phyloP scores from a whole-genome alignment of 2,329 filamentous ascomycete genomes.

The Penicillium occitanis region DNA sequence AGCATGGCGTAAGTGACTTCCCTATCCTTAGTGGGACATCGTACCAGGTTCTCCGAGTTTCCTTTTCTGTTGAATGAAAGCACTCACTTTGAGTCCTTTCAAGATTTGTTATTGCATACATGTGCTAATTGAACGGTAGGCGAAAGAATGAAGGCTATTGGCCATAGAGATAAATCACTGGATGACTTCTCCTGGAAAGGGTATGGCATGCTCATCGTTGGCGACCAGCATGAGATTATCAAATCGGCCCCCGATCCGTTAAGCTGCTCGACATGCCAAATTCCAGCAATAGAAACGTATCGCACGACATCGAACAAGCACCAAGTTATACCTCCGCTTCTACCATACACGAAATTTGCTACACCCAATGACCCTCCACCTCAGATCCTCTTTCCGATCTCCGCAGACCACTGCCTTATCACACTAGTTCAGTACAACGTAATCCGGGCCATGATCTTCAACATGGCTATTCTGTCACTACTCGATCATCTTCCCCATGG shows the following conservation, averaged over 20 bases:
- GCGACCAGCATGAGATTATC: not conserved
- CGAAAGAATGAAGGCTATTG: not conserved
- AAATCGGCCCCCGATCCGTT: not conserved
- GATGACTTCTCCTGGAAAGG: not conserved
- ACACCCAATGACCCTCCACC: not conserved
- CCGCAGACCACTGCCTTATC: conserved; percentile 6
- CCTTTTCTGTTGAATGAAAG: not conserved
- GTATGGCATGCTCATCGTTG: not conserved
- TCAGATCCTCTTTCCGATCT: conserved; percentile 3
- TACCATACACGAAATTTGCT: not conserved
- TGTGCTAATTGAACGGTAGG: not conserved
- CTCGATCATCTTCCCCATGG: conserved; percentile 5
- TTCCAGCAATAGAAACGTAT: too few species aligned
- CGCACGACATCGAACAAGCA: not conserved
- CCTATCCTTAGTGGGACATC: not conserved
- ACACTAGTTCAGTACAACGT: conserved; percentile 15
- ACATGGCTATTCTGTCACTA: conserved; percentile 5
- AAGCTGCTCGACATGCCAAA: not conserved
- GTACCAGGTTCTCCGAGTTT: not conserved
- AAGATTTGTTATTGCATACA: not conserved
- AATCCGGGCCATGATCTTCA: conserved; percentile 12
- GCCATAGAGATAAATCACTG: too few species aligned
- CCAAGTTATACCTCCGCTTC: not conserved
- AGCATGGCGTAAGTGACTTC: conserved; percentile 1
- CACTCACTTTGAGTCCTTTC: not conserved